Base-by-base conservation (phyloP, 192 early-diverging fungal genomes). In the Coemansia sp. region DNA sequence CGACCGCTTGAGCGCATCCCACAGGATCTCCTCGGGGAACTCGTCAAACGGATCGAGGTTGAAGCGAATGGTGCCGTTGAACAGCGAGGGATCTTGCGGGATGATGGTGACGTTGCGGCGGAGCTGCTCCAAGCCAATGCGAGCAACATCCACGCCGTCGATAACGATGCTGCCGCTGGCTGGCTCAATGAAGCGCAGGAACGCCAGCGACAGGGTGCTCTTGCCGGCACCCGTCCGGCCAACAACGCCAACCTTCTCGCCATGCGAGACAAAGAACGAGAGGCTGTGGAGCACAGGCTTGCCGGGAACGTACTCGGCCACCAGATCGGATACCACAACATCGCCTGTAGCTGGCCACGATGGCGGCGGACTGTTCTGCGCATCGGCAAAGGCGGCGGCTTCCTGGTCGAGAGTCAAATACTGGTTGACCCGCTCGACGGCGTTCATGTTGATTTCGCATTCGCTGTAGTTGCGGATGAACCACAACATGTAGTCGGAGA, bases 221-320 rank as follows among this genome's bases (percentile, higher is more conserved):
- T 95, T 95, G 37, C 92, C 93, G 1, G 92, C 89, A n/a, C 93
- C 94, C 2, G 95, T 93, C 11, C 95, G 87, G 12, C 95, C 95
- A 53, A 96, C 94, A 52, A 98, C 89, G 45, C 94, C 96, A 58
- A 98, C 90, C 71, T 94, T 95, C 76, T 92, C 88, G 3, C 83
- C 81, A 11, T 91, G 87, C 4, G 81, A 80, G 49, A 94, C 88
- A 3, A 73, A 42, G 56, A 97, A 89, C 13, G 88, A 87, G 11
- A 99, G 74, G 56, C 88, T 76, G 54, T 92, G 90, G 15, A 98
- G 86, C 10, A 95, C 92, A 7, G 89, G 90, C 32, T 87, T 82
- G 26, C 91, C 93, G 41, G 90, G 89, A 9, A 89, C 83, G 57
- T 98, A 98, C 64, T 88, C 87, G 56, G 95, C 83, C 0, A 84